Conservation (phyloP, 164 flowering plant genomes). For the Nymphaea thermarum region DNA sequence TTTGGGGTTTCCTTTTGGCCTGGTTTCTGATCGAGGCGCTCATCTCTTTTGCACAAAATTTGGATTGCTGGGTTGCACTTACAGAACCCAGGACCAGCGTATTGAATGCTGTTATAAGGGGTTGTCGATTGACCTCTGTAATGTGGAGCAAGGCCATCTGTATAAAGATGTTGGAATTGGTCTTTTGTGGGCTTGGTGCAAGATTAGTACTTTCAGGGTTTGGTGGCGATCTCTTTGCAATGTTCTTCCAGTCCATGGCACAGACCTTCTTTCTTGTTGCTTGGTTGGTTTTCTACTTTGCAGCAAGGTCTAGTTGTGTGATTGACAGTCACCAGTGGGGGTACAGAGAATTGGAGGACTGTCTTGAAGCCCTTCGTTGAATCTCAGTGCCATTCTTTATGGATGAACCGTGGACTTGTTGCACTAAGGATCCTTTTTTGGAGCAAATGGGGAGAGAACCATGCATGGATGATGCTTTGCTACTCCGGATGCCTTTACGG, state of each 20-base stretch:
- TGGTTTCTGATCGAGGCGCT: constrained; percentile 65
- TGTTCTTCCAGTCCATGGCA: constrained; percentile 43
- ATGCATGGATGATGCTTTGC: neutral
- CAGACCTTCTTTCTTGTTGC: constrained; percentile 91
- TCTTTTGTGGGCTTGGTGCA: constrained; percentile 48
- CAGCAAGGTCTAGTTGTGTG: constrained; percentile 58
- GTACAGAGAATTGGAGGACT: constrained; percentile 68
- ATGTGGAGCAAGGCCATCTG: constrained; percentile 65
- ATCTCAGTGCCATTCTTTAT: neutral
- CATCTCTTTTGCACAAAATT: constrained; percentile 54
- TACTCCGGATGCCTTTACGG: neutral
- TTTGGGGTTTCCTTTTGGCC: constrained; percentile 47
- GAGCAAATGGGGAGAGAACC: neutral
- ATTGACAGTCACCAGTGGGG: constrained; percentile 22
- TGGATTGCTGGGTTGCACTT: constrained; percentile 85
- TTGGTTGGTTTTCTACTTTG: constrained; percentile 79
- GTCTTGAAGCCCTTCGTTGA: constrained; percentile 52
- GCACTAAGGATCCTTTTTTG: neutral
- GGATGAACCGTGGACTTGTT: neutral
- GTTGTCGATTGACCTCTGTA: constrained; percentile 52
- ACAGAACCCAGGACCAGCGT: constrained; percentile 66
- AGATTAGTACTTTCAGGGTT: constrained; percentile 37
- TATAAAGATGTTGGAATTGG: constrained; percentile 58
- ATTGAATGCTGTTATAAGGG: constrained; percentile 73
- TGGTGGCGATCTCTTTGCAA: constrained; percentile 40